Base-by-base conservation (phyloP, 73 alveolate genomes). In the Urostyla sp. region DNA sequence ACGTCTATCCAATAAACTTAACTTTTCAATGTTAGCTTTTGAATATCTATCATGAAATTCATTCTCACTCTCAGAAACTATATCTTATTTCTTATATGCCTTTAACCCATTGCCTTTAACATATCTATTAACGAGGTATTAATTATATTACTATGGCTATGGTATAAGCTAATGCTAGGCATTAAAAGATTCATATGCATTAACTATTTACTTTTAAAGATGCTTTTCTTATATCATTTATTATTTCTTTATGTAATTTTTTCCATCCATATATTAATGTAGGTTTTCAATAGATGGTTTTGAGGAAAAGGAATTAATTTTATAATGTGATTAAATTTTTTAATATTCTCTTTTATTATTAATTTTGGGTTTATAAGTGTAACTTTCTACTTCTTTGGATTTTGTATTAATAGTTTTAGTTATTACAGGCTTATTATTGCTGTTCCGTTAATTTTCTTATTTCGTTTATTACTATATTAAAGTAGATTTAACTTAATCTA, bases 1-100 rank as follows among this genome's bases (percentile, higher is more conserved):
- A 5, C 79, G 13, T 8, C 79, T 20, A 40, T 63, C 26, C 21
- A 60, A 57, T 27, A 63, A 43, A 40, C 44, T 63, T 13, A 63
- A 3, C 31, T 38, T 63, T 46, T 63, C 79, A 43, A 63, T 24
- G 27, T 63, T 63, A 15, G 37, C 79, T 63, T 63, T 63, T 63
- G 79, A 43, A 48, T 63, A 63, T 63, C 79, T 63, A 63, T 63
- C 79, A 38, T 38, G 20, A 48, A 63, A 63, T 23, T 63, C 45
- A 11, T 63, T 27, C 28, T 63, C 79, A 38, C 79, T 13, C 30
- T 63, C 79, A 15, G 79, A 63, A 11, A 27, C n/a, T 26, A 43
- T 63, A 24, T 34, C 44, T 20, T 28, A 3, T 40, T 37, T 63
- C 24, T 37, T 63, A 48, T 23, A 38, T 4, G 48, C 60, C 18